A percentile compares a stretch with the other conserved stretches of the same genome.
Conservation (phyloP, 2,329 filamentous ascomycete genomes). For the Cercospora canescens region DNA sequence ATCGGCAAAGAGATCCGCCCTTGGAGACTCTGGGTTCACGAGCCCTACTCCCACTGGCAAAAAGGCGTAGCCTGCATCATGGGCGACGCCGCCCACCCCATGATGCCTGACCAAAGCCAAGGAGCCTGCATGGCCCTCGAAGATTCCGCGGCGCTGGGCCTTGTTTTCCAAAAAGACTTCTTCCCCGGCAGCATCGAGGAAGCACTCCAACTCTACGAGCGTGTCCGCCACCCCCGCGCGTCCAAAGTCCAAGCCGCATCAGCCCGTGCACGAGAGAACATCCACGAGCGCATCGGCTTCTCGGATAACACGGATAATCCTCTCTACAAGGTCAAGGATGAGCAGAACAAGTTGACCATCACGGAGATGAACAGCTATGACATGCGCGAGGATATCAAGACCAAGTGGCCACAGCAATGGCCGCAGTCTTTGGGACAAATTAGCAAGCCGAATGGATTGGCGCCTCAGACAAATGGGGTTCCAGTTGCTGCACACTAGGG, state of each 20-base stretch:
- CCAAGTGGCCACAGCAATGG: conserved; percentile 24
- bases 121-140: conserved; percentile 70
- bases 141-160: conserved; percentile 63
- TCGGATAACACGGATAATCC: conserved; percentile 59
- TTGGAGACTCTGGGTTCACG: conserved; percentile 66
- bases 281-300: conserved; percentile 53
- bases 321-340: conserved; percentile 63
- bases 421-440: conserved; percentile 8
- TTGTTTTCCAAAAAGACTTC: conserved; percentile 56
- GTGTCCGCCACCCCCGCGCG: conserved; percentile 39
- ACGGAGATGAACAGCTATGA: conserved; percentile 67
- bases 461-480: conserved; percentile 5
- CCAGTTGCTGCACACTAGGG: conserved; percentile 4
- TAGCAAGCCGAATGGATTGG: conserved; percentile 8
- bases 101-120: conserved; percentile 67
- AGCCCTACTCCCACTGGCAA: conserved; percentile 60
- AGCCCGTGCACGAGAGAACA: conserved; percentile 39
- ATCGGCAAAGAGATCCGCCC: conserved; percentile 65
- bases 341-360: conserved; percentile 63
- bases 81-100: conserved; percentile 67
- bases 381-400: conserved; percentile 25
- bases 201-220: conserved; percentile 38
- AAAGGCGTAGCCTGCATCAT: conserved; percentile 57
- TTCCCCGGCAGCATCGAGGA: conserved; percentile 40
- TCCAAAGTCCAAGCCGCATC: conserved; percentile 41